Conservation (phyloP, 495 filamentous ascomycete species). For the Tuber indicum region DNA sequence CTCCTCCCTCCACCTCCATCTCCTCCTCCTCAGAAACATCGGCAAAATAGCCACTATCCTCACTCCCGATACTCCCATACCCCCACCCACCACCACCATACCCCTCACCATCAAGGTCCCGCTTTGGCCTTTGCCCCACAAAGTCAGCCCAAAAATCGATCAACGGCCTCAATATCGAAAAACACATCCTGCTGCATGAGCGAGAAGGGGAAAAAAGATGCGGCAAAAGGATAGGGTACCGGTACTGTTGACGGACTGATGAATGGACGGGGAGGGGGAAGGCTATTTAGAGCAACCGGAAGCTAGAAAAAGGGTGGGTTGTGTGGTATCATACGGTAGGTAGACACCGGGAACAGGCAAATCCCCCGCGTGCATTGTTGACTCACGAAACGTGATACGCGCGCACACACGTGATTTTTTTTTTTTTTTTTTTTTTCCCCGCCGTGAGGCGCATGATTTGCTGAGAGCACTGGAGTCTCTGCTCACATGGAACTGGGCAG, state of each 20-base stretch:
- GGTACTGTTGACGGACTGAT: not conserved
- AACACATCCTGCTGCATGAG: not conserved
- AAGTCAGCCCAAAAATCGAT: not conserved
- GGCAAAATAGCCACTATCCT: not conserved
- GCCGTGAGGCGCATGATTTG: not conserved
- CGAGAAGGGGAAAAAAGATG: not conserved
- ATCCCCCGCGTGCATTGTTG: not conserved
- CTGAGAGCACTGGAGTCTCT: not conserved
- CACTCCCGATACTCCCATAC: constrained; percentile 1
- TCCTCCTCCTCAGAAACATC: not conserved
- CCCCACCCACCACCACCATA: constrained; percentile 1
- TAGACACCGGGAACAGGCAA: not conserved
- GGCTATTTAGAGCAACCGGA: not conserved
- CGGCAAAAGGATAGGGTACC: not conserved
- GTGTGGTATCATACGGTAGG: not conserved
- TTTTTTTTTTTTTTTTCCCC: not conserved
- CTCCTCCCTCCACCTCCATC: not conserved
- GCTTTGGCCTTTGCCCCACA: not conserved
- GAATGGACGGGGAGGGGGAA: not conserved
- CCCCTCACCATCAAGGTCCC: not conserved
- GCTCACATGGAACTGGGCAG: not conserved
- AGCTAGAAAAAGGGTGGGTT: not conserved
- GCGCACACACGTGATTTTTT: not conserved
- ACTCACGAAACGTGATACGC: constrained; percentile 1
- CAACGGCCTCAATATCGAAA: not conserved